These are phyloP conservation scores for Yamadazyma atlantica DNA, from an alignment of 1,139 yeast species.

Conservation along the genomic window DNA sequence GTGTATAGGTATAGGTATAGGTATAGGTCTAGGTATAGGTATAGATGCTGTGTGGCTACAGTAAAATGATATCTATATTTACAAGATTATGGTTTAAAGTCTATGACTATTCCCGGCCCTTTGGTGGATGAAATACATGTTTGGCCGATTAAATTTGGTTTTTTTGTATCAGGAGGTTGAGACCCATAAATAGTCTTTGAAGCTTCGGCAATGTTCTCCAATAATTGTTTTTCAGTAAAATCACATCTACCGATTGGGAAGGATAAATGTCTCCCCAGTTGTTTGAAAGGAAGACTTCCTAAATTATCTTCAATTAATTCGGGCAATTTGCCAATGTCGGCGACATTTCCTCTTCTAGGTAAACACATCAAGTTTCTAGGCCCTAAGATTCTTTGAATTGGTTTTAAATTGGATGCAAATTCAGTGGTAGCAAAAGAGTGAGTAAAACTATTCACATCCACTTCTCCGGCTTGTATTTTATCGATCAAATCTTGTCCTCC, in stretches of 20 bases:
- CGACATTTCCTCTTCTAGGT: conserved; percentile 82
- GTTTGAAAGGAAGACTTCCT: conserved; percentile 74
- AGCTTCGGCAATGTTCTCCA: conserved; percentile 70
- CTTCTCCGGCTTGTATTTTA: conserved; percentile 54
- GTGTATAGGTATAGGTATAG: too few relatives aligned
- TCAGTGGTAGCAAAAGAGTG: conserved; percentile 88
- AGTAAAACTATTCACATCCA: conserved; percentile 59
- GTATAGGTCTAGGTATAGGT: too few relatives aligned
- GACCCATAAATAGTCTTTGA: conserved; percentile 63
- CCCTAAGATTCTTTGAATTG: conserved; percentile 77
- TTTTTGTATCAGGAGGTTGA: conserved; percentile 58
- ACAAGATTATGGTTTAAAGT: conserved; percentile 29
- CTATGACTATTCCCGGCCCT: conserved; percentile 80
- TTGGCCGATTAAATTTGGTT: conserved; percentile 70
- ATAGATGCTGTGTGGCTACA: too few relatives aligned
- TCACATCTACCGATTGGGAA: conserved; percentile 78
- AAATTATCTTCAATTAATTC: conserved; percentile 53
- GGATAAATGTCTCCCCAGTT: conserved; percentile 58
- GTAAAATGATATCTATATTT: not conserved
- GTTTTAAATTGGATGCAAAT: conserved; percentile 57
- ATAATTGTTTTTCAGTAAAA: conserved; percentile 74
- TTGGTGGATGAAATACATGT: conserved; percentile 68
- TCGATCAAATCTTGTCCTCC: conserved; percentile 78
- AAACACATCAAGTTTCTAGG: conserved; percentile 90
- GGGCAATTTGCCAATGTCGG: conserved; percentile 52